phyloP scores from a whole-genome alignment of 106 monocot genomes.

The Narthecium ossifragum region DNA sequence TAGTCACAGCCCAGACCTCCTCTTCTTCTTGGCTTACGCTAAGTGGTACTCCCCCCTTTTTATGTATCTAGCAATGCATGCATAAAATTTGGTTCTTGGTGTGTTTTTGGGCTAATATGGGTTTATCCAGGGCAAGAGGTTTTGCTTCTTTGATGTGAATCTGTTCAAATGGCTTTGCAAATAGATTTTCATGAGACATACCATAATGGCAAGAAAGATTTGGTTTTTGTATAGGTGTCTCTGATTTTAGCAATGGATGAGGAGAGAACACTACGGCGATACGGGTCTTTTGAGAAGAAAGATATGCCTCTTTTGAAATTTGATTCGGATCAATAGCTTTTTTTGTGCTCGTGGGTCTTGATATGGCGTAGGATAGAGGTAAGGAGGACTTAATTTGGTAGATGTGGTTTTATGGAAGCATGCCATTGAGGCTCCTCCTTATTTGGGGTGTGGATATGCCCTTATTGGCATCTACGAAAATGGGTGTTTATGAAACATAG shows the following conservation, averaged over 20 bases:
- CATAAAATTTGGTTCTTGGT: not conserved
- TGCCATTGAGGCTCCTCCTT: too few species aligned
- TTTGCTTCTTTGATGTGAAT: not conserved
- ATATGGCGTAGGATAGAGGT: too few species aligned
- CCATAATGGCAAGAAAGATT: too few species aligned
- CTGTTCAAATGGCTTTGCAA: too few species aligned
- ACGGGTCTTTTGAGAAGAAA: not conserved
- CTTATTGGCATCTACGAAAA: too few species aligned
- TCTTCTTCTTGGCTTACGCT: slow-evolving; percentile 22
- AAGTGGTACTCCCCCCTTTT: slow-evolving; percentile 11
- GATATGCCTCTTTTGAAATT: not conserved
- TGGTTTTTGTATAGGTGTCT: not conserved
- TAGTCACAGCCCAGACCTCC: slow-evolving; percentile 16
- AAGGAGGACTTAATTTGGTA: too few species aligned
- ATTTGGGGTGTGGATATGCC: too few species aligned
- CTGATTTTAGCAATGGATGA: too few species aligned
- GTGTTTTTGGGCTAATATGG: not conserved
- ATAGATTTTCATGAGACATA: too few species aligned
- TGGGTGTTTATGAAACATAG: too few species aligned
- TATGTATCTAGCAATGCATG: not conserved
- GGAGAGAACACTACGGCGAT: not conserved
- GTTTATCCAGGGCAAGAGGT: not conserved
- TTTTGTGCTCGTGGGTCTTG: not conserved
- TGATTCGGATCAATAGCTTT: not conserved
- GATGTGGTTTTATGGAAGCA: too few species aligned